A percentile compares a stretch with the other conserved stretches of the same genome.
Evolutionary conservation across 805 yeast genomes (phyloP).

Genomic region (Teunomyces pallodes): DNA sequence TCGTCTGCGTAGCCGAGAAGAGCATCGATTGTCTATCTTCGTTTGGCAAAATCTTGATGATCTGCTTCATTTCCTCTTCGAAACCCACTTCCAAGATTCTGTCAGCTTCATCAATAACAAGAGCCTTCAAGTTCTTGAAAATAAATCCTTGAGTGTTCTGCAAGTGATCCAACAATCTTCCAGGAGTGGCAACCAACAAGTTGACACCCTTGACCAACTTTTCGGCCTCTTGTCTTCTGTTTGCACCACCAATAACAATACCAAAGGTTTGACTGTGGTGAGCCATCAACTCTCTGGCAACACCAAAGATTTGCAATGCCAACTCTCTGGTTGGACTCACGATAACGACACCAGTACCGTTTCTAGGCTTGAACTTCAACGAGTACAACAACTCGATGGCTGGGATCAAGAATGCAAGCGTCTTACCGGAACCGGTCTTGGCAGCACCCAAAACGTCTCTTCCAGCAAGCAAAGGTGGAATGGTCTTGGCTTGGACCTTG

Average conservation of each 20-base stretch:
- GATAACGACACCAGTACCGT: slow-evolving; percentile 95
- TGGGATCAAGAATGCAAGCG: slow-evolving; percentile 91
- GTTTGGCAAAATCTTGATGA: slow-evolving; percentile 86
- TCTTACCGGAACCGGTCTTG: slow-evolving; percentile 98
- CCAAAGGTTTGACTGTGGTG: slow-evolving; percentile 92
- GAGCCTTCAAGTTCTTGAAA: slow-evolving; percentile 89
- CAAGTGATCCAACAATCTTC: slow-evolving; percentile 91
- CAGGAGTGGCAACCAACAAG: slow-evolving; percentile 93
- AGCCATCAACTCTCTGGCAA: slow-evolving; percentile 90
- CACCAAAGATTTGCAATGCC: slow-evolving; percentile 96
- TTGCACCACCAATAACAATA: slow-evolving; percentile 97
- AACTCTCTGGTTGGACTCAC: slow-evolving; percentile 97
- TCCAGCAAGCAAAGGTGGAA: slow-evolving; percentile 95
- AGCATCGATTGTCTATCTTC: slow-evolving; percentile 95
- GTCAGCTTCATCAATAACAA: slow-evolving; percentile 97
- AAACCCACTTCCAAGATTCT: slow-evolving; percentile 96
- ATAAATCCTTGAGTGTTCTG: slow-evolving; percentile 94
- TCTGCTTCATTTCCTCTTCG: slow-evolving; percentile 98
- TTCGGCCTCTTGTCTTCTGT: slow-evolving; percentile 96
- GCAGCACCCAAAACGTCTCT: slow-evolving; percentile 99
- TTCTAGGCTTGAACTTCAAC: slow-evolving; percentile 92
- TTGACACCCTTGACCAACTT: slow-evolving; percentile 93
- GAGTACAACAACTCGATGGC: slow-evolving; percentile 91
- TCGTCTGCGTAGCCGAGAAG: slow-evolving; percentile 98
- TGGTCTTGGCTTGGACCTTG: slow-evolving; percentile 90